Base-by-base conservation (phyloP, 805 yeast genomes). In the Kuraishia ogatae region DNA sequence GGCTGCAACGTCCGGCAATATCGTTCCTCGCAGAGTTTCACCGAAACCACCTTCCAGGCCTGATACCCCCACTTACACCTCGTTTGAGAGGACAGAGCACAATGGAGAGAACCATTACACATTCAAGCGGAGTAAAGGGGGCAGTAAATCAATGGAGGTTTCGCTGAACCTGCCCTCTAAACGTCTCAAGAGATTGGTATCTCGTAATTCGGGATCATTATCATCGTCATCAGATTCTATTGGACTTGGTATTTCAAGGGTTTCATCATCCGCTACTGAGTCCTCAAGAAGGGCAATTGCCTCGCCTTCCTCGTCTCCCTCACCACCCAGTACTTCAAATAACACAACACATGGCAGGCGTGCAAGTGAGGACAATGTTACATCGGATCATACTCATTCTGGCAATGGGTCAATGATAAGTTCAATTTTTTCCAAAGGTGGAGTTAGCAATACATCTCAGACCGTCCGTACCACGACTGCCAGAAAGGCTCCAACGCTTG, bases 1-100 rank as follows among this genome's bases (percentile, higher is more conserved):
- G 43, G 43, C 43, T 35, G 43, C 29, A 5, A 26, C 10, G 29
- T 26, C n/a, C 43, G 13, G 4, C 7, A 15, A 35, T 15, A 11
- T 17, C 4, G 6, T 7, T 13, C 17, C 43, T 15, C 43, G 43
- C 43, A 35, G 13, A 35, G 43, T 35, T 3, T 19, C 51, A 23
- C 20, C 51, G 35, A 24, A 23, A n/a, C 24, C 51, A 24, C 7
- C 8, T 24, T 11, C 51, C 35, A 47, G 24, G 19, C 21, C 22
- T 6, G 49, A 47, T 3, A 20, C 49, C 5, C 22, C 22, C 22
- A 22, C 22, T 22, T 47, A 47, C 19, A 28, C 35, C 15, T 24
- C 35, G 51, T 49, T n/a, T 26, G 53, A 52, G 50, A 24, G 53
- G 15, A 52, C 53, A 24, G 50, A 46, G 50, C 53, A 46, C 39